Base-by-base conservation (phyloP, 139 green algal genomes). In the Spirogloea muscicola region DNA sequence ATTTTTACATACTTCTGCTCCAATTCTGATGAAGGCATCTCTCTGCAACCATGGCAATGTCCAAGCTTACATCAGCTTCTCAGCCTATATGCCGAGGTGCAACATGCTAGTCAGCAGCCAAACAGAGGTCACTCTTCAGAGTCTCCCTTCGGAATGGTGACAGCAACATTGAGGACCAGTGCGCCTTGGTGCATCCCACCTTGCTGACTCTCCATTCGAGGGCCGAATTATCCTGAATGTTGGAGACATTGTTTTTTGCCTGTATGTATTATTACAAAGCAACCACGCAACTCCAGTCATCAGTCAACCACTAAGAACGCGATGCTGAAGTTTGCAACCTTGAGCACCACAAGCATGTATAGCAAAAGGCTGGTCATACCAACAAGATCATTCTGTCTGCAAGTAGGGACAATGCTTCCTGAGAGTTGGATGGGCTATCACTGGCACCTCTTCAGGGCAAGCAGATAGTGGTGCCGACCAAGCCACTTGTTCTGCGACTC, bases 401-500 rank as follows among this genome's bases (percentile, higher is more conserved):
- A n/a, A n/a, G n/a, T n/a, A n/a, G n/a, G n/a, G n/a, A n/a, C n/a
- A n/a, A n/a, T n/a, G n/a, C n/a, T n/a, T n/a, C n/a, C n/a, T n/a
- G n/a, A n/a, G n/a, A n/a, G n/a, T n/a, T n/a, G n/a, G n/a, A n/a
- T n/a, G n/a, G n/a, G n/a, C n/a, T n/a, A n/a, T n/a, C n/a, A n/a
- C n/a, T n/a, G n/a, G n/a, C n/a, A n/a, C n/a, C n/a, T n/a, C n/a
- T n/a, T n/a, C n/a, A n/a, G 31, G 2, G 1, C 68, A 4, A 76
- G 68, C 27, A 76, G 9, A 27, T 76, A 76, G 40, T 76, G 68
- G 21, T 16, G 18, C 36, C 68, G 68, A 3, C 68, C 68, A 2
- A 76, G 55, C 68, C 68, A 76, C 33, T 76, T 57, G 10, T 57
- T 43, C 36, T 36, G 25, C n/a, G 70, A 79, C 63, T 40, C 27